Percentiles rank a stretch among this genome's conserved stretches.
These are phyloP conservation scores for Vitis hybrid DNA, from an alignment of 177 flowering plant species.

Conservation along the genomic window DNA sequence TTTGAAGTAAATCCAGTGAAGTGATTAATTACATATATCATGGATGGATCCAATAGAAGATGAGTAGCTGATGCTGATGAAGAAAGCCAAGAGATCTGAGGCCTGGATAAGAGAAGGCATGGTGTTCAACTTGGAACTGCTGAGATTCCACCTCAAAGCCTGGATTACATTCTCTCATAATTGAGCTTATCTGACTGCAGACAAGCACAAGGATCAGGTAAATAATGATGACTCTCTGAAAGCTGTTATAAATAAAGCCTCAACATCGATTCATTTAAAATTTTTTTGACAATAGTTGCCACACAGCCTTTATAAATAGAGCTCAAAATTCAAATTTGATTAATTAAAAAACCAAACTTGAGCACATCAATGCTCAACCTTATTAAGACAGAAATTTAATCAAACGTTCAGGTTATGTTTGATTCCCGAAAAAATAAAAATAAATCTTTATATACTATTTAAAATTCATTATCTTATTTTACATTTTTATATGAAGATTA, in stretches of 20 bases:
- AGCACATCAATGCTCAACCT: too few species aligned
- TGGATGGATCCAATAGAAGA: too few species aligned
- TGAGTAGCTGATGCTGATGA: too few species aligned
- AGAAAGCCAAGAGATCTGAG: neutral
- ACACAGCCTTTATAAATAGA: too few species aligned
- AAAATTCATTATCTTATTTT: too few species aligned
- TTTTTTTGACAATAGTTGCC: too few species aligned
- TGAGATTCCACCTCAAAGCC: neutral
- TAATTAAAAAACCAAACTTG: too few species aligned
- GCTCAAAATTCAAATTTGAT: too few species aligned
- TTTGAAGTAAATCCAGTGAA: too few species aligned
- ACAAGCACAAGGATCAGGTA: neutral
- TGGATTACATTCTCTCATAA: conserved; percentile 67
- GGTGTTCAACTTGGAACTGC: neutral
- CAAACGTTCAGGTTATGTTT: neutral
- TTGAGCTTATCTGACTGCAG: conserved; percentile 83
- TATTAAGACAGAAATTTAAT: neutral
- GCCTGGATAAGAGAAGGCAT: neutral
- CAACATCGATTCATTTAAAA: neutral
- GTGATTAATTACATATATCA: too few species aligned
- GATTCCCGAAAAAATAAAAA: neutral
- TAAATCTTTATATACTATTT: too few species aligned
- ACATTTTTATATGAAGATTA: too few species aligned
- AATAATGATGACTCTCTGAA: neutral
- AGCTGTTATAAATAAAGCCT: neutral